Evolutionary conservation across 1,284 basidiomycete genomes (phyloP).

Genomic region (Mycosarcoma mackinlayi): DNA sequence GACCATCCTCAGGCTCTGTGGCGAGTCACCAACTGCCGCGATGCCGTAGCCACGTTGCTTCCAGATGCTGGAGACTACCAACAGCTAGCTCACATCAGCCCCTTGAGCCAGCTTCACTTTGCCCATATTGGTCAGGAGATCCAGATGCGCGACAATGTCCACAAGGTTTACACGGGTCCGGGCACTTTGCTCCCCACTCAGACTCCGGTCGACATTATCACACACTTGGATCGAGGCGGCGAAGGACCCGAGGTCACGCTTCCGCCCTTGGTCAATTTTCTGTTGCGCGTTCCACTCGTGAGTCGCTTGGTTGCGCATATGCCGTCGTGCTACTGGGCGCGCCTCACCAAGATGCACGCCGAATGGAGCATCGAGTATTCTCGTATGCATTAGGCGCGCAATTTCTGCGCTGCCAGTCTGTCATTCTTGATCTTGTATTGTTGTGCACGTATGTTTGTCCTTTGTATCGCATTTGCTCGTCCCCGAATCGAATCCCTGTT

Average conservation of each 20-base stretch:
- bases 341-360: conserved; percentile 37
- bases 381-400: conserved; percentile 5
- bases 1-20: conserved; percentile 42
- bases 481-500: too few relatives aligned
- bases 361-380: conserved; percentile 22
- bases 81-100: conserved; percentile 30
- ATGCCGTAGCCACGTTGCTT: conserved; percentile 46
- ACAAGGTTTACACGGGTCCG: conserved; percentile 39
- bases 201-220: conserved; percentile 36
- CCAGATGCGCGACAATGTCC: conserved; percentile 27
- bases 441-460: neutral
- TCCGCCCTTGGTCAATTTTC: conserved; percentile 16
- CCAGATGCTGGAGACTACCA: conserved; percentile 47
- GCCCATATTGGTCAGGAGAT: conserved; percentile 51
- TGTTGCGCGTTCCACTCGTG: conserved; percentile 26
- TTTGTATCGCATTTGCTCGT: too few relatives aligned
- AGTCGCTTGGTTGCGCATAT: conserved; percentile 31
- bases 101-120: conserved; percentile 50
- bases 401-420: neutral
- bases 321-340: conserved; percentile 45
- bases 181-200: conserved; percentile 42
- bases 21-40: conserved; percentile 46
- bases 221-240: conserved; percentile 38
- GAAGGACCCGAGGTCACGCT: conserved; percentile 40
- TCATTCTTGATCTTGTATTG: neutral